These are phyloP conservation scores for Stemphylium lycopersici DNA, from an alignment of 2,329 filamentous ascomycete species.

Conservation along the genomic window DNA sequence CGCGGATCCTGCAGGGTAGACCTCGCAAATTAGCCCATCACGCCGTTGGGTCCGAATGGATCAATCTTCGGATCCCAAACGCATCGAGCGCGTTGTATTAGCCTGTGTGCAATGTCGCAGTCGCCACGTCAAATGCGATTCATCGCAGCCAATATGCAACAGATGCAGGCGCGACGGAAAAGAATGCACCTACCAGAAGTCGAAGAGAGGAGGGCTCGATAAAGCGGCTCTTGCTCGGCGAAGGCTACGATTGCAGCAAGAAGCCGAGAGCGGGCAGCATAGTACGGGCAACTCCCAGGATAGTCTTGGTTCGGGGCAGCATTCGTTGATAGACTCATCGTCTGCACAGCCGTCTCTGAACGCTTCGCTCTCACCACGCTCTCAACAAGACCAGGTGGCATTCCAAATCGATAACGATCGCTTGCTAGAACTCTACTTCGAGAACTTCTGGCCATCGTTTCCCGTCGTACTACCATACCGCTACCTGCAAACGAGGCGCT, in stretches of 20 bases:
- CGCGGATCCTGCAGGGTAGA: not conserved
- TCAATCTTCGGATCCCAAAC: slow-evolving; percentile 19
- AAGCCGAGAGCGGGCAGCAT: slow-evolving; percentile 26
- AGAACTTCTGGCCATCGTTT: slow-evolving; percentile 60
- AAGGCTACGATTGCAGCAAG: slow-evolving; percentile 33
- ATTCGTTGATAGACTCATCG: not conserved
- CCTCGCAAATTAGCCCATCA: not conserved
- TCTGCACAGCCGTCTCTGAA: not conserved
- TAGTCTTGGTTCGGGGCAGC: not conserved
- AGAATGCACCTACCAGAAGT: slow-evolving; percentile 42
- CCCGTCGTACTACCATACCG: slow-evolving; percentile 60
- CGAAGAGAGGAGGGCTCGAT: slow-evolving; percentile 42
- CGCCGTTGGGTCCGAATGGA: slow-evolving; percentile 25
- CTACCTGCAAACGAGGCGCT: slow-evolving; percentile 40
- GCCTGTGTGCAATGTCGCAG: slow-evolving; percentile 44
- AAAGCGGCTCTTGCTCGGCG: slow-evolving; percentile 42
- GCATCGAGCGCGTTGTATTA: slow-evolving; percentile 37
- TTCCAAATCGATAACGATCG: slow-evolving; percentile 38
- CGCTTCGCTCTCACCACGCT: slow-evolving; percentile 3
- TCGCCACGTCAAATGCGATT: slow-evolving; percentile 45
- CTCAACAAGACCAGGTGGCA: slow-evolving; percentile 17
- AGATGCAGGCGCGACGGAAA: slow-evolving; percentile 43
- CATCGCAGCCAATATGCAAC: slow-evolving; percentile 38
- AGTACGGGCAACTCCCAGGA: not conserved
- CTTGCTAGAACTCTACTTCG: slow-evolving; percentile 40